Evolutionary conservation across 129 eudicot species (phyloP).

Genomic region (Flaveria trinervia): DNA sequence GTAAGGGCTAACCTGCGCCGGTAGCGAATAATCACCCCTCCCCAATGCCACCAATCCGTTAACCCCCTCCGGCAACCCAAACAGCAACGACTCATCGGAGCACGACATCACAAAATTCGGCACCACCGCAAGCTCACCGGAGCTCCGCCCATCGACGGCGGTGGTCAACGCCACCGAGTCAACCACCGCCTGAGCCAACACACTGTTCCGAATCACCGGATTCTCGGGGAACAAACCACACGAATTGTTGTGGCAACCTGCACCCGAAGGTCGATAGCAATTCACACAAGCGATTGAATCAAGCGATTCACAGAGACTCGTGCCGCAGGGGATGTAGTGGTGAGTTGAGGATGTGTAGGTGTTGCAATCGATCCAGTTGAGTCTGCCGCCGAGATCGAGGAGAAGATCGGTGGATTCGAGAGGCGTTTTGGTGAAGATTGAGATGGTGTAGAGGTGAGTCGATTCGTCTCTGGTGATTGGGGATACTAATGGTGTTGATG

Average conservation of each 20-base stretch:
- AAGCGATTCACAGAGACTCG: conserved; percentile 33
- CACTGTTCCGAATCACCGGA: conserved; percentile 34
- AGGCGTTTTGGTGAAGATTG: conserved; percentile 49
- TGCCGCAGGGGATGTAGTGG: conserved; percentile 34
- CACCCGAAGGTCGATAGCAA: conserved; percentile 33
- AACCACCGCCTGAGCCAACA: conserved; percentile 30
- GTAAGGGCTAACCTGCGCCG: conserved; percentile 39
- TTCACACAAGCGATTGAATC: conserved; percentile 28
- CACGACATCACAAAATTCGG: conserved; percentile 47
- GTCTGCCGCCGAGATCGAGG: conserved; percentile 54
- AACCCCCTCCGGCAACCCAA: conserved; percentile 37
- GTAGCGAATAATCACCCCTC: conserved; percentile 42
- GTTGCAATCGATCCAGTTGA: conserved; percentile 48
- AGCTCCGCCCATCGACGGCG: conserved; percentile 13
- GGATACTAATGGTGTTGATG: conserved; percentile 46
- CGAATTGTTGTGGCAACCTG: conserved; percentile 46
- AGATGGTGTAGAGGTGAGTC: conserved; percentile 44
- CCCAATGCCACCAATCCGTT: conserved; percentile 43
- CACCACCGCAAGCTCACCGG: conserved; percentile 32
- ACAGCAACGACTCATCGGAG: conserved; percentile 33
- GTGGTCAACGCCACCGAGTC: conserved; percentile 39
- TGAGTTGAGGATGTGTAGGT: conserved; percentile 43
- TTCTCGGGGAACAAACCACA: conserved; percentile 45
- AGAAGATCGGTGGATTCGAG: conserved; percentile 45
- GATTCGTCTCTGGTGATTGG: conserved; percentile 41